These are phyloP conservation scores for Mallotus japonicus DNA, from an alignment of 441 rosid genomes.

Conservation along the genomic window DNA sequence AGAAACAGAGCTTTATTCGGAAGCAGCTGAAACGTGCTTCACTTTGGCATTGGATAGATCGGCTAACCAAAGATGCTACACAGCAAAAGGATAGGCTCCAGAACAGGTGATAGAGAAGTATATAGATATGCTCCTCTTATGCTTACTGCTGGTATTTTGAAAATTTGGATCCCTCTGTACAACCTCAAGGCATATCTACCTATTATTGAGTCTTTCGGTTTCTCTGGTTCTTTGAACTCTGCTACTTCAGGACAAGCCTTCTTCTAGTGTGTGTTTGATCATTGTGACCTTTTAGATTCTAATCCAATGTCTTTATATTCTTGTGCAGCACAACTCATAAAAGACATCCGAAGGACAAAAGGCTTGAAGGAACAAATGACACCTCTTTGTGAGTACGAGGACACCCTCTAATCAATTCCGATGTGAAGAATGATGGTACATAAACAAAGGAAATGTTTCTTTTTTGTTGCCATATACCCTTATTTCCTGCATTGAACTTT, in stretches of 20 bases:
- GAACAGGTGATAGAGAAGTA: no score
- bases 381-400: slow-evolving; percentile 40
- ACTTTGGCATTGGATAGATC: no score
- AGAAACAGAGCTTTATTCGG: no score
- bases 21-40: no score
- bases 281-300: slow-evolving; percentile 42
- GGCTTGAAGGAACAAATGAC: slow-evolving; percentile 53
- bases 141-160: no score
- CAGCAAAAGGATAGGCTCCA: no score
- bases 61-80: no score
- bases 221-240: slow-evolving; percentile 33
- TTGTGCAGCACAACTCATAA: slow-evolving; percentile 34
- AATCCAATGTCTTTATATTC: slow-evolving; percentile 44
- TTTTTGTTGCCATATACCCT: no score
- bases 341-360: slow-evolving; percentile 49
- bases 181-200: slow-evolving; percentile 49
- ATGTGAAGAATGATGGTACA: neutral
- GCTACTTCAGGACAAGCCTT: slow-evolving; percentile 46
- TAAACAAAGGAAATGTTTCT: neutral
- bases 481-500: no score
- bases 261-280: slow-evolving; percentile 46
- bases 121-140: no score
- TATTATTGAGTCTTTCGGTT: slow-evolving; percentile 47
- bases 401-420: slow-evolving; percentile 22
- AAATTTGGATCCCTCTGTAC: slow-evolving; percentile 39